Evolutionary conservation across 2,329 filamentous ascomycete genomes (phyloP).

Genomic region (Pseudocercospora fuligena): DNA sequence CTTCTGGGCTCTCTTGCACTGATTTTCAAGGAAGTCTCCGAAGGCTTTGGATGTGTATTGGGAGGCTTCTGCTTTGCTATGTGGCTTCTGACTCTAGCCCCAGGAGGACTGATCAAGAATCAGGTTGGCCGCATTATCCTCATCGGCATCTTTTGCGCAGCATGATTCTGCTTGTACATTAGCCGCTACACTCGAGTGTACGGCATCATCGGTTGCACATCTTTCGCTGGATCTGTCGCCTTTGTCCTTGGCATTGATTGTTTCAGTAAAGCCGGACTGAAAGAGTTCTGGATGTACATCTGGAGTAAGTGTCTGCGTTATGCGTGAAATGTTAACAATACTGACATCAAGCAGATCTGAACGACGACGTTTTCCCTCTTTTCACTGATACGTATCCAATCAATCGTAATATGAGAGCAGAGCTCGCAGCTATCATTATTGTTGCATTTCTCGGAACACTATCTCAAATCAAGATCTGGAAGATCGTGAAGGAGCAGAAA

Average conservation of each 20-base stretch:
- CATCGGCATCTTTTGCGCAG: conserved; percentile 72
- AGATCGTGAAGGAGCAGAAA: conserved; percentile 66
- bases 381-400: conserved; percentile 79
- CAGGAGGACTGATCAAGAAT: conserved; percentile 73
- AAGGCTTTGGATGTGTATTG: conserved; percentile 82
- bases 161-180: conserved; percentile 75
- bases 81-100: conserved; percentile 83
- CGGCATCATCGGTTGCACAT: conserved; percentile 74
- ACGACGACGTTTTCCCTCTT: conserved; percentile 78
- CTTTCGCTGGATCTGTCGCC: conserved; percentile 81
- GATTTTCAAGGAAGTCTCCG: conserved; percentile 82
- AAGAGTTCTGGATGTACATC: conserved; percentile 94
- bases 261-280: conserved; percentile 85
- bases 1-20: conserved; percentile 75
- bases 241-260: conserved; percentile 87
- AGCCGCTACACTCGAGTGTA: conserved; percentile 78
- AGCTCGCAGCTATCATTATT: conserved; percentile 77
- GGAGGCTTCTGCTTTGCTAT: conserved; percentile 85
- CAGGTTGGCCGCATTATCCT: conserved; percentile 71
- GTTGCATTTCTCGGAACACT: conserved; percentile 76
- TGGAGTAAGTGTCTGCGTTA: conserved; percentile 63
- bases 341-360: conserved; percentile 60
- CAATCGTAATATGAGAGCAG: conserved; percentile 83
- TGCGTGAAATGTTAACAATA: not conserved
- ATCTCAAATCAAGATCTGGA: conserved; percentile 87